Conservation (phyloP, 148 eudicot species). For the Rhododendron williamsianum region DNA sequence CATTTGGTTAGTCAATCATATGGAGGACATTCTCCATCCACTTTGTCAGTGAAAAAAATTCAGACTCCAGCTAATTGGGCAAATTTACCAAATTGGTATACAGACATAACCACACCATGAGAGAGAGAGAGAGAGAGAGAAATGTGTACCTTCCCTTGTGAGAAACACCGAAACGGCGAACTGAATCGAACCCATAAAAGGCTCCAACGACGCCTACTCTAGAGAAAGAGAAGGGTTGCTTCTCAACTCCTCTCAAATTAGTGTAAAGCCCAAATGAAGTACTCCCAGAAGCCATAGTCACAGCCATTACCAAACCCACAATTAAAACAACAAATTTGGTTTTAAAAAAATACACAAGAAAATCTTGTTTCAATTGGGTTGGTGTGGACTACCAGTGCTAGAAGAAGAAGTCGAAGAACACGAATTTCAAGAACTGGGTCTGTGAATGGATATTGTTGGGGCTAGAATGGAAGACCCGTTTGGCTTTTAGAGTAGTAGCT, state of each 20-base stretch:
- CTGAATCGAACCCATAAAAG: constrained; percentile 39
- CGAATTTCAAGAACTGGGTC: constrained; percentile 18
- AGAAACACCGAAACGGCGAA: constrained; percentile 28
- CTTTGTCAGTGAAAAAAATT: neutral
- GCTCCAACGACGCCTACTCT: constrained; percentile 22
- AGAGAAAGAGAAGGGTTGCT: constrained; percentile 24
- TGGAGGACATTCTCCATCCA: neutral
- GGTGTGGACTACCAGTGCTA: neutral
- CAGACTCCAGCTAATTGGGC: neutral
- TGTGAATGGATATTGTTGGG: constrained; percentile 12
- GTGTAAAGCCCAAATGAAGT: constrained; percentile 24
- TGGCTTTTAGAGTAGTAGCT: constrained; percentile 6
- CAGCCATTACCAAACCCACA: constrained; percentile 40
- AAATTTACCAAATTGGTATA: neutral
- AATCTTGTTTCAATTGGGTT: neutral
- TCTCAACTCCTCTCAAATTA: constrained; percentile 35
- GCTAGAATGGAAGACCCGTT: constrained; percentile 13
- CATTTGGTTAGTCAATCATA: neutral
- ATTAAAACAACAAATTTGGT: neutral
- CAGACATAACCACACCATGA: neutral
- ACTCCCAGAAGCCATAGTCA: constrained; percentile 72
- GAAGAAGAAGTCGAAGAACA: constrained; percentile 10
- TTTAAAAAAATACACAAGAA: neutral
- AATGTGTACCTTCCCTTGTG: constrained; percentile 40
- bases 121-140: neutral